These are phyloP conservation scores for Musa troglodytarum DNA, from an alignment of 176 grass and related monocot genomes.

Conservation along the genomic window DNA sequence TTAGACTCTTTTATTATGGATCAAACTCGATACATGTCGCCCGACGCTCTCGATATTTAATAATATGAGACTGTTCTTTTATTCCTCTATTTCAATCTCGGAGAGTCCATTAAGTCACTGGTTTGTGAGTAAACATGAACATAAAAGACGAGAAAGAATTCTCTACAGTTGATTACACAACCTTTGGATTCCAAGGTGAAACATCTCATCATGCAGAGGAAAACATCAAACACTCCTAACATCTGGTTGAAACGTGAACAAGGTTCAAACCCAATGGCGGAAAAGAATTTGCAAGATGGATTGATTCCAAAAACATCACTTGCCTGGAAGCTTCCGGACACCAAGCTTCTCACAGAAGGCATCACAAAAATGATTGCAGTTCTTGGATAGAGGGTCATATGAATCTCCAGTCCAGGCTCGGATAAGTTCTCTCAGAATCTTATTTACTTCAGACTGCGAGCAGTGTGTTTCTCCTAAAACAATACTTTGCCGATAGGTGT, in stretches of 20 bases:
- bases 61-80: too few relatives aligned
- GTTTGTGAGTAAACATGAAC: background rate
- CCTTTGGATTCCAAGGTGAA: background rate
- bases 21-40: too few relatives aligned
- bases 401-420: constrained; percentile 65
- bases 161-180: too few relatives aligned
- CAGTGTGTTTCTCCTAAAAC: constrained; percentile 79
- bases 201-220: background rate
- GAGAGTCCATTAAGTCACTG: too few relatives aligned
- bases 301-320: background rate
- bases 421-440: constrained; percentile 67
- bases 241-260: background rate
- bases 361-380: constrained; percentile 98
- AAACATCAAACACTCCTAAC: background rate
- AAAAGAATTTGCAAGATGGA: background rate
- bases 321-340: constrained; percentile 78
- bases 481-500: constrained; percentile 86
- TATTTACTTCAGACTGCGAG: constrained; percentile 51
- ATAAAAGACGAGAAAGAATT: background rate
- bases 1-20: too few relatives aligned
- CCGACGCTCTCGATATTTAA: too few relatives aligned
- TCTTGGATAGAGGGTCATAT: constrained; percentile 87
- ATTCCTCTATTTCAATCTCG: too few relatives aligned
- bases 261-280: background rate
- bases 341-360: constrained; percentile 68